Percentiles rank a stretch among this genome's conserved stretches.
Evolutionary conservation across 2,329 filamentous ascomycete genomes (phyloP).

Genomic region (Alternaria triticina): DNA sequence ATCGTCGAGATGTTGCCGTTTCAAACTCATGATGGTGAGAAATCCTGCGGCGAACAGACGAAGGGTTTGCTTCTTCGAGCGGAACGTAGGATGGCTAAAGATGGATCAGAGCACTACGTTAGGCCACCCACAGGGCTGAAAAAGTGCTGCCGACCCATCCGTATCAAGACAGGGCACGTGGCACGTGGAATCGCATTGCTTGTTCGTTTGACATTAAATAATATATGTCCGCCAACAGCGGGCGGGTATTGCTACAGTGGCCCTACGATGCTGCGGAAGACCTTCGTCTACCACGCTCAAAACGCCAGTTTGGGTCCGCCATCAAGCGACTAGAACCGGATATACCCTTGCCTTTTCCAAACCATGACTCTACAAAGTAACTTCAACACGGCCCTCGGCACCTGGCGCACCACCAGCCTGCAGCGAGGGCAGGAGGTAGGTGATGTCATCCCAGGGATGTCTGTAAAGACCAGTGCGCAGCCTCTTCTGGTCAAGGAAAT

Average conservation of each 20-base stretch:
- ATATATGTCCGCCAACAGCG: conserved; percentile 37
- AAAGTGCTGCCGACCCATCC: not conserved
- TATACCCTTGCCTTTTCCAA: conserved; percentile 35
- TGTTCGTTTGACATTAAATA: conserved; percentile 40
- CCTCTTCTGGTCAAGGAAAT: conserved; percentile 99
- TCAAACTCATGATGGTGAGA: not conserved
- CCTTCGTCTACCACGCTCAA: conserved; percentile 39
- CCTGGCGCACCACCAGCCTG: conserved; percentile 46
- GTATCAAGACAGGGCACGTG: not conserved
- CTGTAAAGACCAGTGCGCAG: conserved; percentile 98
- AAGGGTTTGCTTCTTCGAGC: not conserved
- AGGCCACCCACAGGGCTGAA: not conserved
- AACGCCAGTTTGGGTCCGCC: conserved; percentile 38
- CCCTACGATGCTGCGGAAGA: conserved; percentile 26
- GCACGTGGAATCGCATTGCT: conserved; percentile 9
- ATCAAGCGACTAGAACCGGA: conserved; percentile 32
- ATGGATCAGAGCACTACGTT: not conserved
- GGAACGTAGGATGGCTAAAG: not conserved
- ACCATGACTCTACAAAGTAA: conserved; percentile 44
- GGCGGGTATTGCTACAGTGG: conserved; percentile 43
- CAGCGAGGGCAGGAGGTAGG: conserved; percentile 50
- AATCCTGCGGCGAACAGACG: not conserved
- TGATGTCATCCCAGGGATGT: conserved; percentile 77
- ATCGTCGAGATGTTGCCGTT: not conserved
- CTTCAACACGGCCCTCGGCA: conserved; percentile 51